These are phyloP conservation scores for Cymbopogon citratus DNA, from an alignment of 176 grass and related monocot genomes.

Conservation along the genomic window DNA sequence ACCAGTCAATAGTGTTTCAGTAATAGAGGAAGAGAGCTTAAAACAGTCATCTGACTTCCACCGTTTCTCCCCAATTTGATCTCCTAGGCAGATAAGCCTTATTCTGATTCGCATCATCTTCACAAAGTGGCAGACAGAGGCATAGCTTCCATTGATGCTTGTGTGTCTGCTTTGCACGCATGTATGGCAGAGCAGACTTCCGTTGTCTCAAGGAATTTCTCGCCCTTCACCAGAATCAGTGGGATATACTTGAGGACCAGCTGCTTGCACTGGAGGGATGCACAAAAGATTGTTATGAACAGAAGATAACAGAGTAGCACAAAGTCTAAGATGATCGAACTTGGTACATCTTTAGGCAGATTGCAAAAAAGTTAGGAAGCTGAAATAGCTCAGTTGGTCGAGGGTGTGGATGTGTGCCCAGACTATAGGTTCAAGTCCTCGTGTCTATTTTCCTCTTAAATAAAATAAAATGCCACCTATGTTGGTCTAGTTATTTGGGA, in stretches of 20 bases:
- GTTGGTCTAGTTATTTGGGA: not conserved
- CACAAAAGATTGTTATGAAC: not conserved
- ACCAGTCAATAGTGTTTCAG: not conserved
- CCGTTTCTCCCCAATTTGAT: not conserved
- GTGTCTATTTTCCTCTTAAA: not conserved
- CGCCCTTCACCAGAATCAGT: slow-evolving; percentile 33
- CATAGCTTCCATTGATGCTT: slow-evolving; percentile 14
- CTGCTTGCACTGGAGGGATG: slow-evolving; percentile 51
- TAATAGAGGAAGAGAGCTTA: not conserved
- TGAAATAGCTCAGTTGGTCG: not conserved
- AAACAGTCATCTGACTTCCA: not conserved
- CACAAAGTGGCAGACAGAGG: slow-evolving; percentile 24
- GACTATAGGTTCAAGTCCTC: not conserved
- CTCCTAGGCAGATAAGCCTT: not conserved
- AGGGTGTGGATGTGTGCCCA: not conserved
- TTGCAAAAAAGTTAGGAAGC: too few species aligned
- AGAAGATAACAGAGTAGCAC: not conserved
- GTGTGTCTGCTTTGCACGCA: slow-evolving; percentile 43
- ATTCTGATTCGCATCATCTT: slow-evolving; percentile 5
- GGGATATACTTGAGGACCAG: slow-evolving; percentile 49
- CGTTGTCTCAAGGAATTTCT: slow-evolving; percentile 46
- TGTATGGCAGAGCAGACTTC: slow-evolving; percentile 61
- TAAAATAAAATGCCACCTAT: not conserved
- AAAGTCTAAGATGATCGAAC: too few species aligned
- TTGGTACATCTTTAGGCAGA: too few species aligned